phyloP scores from a whole-genome alignment of 768 basidiomycete genomes.

The Trametes gibbosa region DNA sequence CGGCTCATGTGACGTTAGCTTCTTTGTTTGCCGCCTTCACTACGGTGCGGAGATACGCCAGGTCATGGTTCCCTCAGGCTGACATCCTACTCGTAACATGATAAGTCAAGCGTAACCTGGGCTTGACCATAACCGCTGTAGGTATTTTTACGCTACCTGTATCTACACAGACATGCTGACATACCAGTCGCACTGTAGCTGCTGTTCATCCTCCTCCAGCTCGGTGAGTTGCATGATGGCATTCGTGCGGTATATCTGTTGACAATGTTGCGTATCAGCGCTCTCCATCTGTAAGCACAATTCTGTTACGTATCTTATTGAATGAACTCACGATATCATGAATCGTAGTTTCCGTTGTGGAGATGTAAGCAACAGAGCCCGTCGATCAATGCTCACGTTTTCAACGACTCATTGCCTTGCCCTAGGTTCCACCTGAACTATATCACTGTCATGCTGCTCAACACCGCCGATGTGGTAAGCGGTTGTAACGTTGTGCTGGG shows the following conservation, averaged over 20 bases:
- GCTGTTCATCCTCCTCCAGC: not conserved
- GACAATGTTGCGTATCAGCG: not conserved
- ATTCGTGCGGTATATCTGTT: not conserved
- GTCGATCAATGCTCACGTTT: too few species aligned
- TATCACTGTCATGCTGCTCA: not conserved
- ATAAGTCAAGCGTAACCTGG: not conserved
- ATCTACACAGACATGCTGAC: not conserved
- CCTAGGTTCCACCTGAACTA: not conserved
- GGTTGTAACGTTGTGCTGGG: too few species aligned
- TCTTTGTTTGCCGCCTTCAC: conserved; percentile 5
- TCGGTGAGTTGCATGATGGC: not conserved
- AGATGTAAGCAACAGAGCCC: not conserved
- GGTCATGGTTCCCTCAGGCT: not conserved
- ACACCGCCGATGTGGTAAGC: not conserved
- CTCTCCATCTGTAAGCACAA: conserved; percentile 1
- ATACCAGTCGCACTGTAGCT: not conserved
- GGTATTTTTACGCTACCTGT: not conserved
- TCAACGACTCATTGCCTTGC: not conserved
- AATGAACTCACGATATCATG: not conserved
- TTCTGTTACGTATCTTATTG: not conserved
- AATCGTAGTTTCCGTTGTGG: not conserved
- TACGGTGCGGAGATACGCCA: not conserved
- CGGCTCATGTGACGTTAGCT: not conserved
- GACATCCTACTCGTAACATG: not conserved
- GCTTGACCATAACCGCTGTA: not conserved